Evolutionary conservation across 2,329 filamentous ascomycete species (phyloP).

Genomic region (Colletotrichum siamense): DNA sequence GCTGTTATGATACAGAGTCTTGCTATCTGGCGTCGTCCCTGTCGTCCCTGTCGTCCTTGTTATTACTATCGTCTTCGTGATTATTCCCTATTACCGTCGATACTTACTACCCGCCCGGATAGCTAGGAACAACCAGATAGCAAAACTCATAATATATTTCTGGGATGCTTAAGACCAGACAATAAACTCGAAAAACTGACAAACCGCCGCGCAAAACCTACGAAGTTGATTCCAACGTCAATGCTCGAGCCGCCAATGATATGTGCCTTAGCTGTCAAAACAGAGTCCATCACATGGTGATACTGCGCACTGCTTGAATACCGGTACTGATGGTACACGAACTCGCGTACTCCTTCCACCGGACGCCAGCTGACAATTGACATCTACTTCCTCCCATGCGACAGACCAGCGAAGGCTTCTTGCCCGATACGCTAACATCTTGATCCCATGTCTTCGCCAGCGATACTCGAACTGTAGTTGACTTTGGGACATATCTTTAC

Average conservation of each 20-base stretch:
- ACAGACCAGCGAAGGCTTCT: not conserved
- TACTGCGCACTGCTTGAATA: not conserved
- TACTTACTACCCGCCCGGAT: too few species aligned
- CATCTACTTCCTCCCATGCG: not conserved
- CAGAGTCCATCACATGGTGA: not conserved
- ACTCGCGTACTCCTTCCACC: not conserved
- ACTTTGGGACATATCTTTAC: too few species aligned
- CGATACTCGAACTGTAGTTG: not conserved
- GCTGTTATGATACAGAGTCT: not conserved
- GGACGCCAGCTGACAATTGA: not conserved
- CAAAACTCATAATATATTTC: not conserved
- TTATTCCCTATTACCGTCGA: too few species aligned
- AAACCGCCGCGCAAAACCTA: not conserved
- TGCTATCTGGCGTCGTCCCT: too few species aligned
- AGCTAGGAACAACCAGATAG: too few species aligned
- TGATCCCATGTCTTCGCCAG: not conserved
- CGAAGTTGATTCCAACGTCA: not conserved
- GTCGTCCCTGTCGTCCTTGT: too few species aligned
- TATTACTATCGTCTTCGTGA: too few species aligned
- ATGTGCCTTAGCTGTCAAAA: not conserved
- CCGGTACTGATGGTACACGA: not conserved
- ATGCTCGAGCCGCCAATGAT: not conserved
- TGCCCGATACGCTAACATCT: not conserved
- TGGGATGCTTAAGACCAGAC: not conserved
- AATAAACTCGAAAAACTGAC: accelerated